These are phyloP conservation scores for Ettlia oleoabundans DNA, from an alignment of 139 green algal genomes.

Conservation along the genomic window DNA sequence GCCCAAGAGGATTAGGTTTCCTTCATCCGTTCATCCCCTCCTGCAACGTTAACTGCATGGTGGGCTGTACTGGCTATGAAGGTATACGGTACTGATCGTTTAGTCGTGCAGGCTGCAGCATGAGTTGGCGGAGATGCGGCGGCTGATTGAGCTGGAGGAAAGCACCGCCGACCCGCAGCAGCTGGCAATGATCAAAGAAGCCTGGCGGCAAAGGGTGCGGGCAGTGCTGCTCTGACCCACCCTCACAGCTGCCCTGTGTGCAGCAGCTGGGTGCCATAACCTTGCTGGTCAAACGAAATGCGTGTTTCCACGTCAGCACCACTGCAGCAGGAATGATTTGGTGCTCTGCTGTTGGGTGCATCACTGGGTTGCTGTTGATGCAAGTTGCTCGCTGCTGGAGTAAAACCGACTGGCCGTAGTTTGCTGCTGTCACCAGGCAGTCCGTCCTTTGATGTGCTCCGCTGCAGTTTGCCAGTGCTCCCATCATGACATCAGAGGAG, in stretches of 20 bases:
- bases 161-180: not conserved
- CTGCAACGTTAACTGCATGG: too few relatives aligned
- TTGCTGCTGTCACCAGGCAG: too few relatives aligned
- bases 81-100: too few relatives aligned
- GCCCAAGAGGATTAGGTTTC: not conserved
- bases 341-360: too few relatives aligned
- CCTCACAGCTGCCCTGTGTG: not conserved
- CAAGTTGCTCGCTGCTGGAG: too few relatives aligned
- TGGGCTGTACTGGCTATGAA: too few relatives aligned
- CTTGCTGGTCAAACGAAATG: not conserved
- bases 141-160: conserved; percentile 12
- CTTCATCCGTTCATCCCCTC: not conserved
- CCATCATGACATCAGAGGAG: not conserved
- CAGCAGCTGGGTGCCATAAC: not conserved
- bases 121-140: conserved; percentile 4
- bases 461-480: not conserved
- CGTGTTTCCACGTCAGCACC: too few relatives aligned
- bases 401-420: too few relatives aligned
- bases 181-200: not conserved
- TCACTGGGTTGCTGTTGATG: too few relatives aligned
- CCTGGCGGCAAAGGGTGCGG: not conserved
- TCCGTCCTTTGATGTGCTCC: too few relatives aligned
- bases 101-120: not conserved
- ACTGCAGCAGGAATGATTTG: too few relatives aligned
- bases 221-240: not conserved